phyloP scores from a whole-genome alignment of 768 basidiomycete genomes.

The Mycena chlorophos region DNA sequence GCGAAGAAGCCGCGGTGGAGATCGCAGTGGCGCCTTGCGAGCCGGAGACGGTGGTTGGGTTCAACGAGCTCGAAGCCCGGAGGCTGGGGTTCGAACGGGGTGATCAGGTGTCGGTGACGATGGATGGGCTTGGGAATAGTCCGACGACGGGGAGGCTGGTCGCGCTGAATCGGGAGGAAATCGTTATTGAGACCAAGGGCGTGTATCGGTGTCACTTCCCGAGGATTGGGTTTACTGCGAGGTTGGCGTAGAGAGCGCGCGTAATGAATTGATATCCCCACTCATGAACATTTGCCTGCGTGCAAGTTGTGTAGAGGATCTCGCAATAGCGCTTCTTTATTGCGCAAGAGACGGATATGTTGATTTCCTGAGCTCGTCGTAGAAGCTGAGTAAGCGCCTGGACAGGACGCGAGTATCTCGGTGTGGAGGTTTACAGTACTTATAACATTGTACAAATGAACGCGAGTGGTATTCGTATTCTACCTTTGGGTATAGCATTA shows the following conservation, averaged over 20 bases:
- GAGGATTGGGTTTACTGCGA: neutral
- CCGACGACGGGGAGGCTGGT: neutral
- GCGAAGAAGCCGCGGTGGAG: neutral
- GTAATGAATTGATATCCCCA: too few relatives aligned
- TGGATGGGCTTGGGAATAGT: neutral
- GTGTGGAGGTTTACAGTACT: too few relatives aligned
- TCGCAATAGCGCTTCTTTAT: too few relatives aligned
- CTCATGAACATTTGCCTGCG: too few relatives aligned
- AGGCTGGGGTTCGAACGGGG: neutral
- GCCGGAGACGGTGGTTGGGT: neutral
- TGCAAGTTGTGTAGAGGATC: too few relatives aligned
- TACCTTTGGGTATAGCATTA: too few relatives aligned
- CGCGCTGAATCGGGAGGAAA: neutral
- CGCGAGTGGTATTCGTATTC: too few relatives aligned
- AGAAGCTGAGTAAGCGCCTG: too few relatives aligned
- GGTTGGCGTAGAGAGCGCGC: neutral
- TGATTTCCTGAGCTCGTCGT: too few relatives aligned
- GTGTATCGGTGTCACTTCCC: neutral
- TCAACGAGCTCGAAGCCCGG: neutral
- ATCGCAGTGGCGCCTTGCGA: neutral
- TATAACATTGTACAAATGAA: too few relatives aligned
- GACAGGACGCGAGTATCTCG: too few relatives aligned
- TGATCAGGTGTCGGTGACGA: neutral
- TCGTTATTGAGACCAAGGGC: neutral
- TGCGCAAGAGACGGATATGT: too few relatives aligned